Evolutionary conservation across 805 yeast genomes (phyloP).

Genomic region (Komagataella mondaviorum): DNA sequence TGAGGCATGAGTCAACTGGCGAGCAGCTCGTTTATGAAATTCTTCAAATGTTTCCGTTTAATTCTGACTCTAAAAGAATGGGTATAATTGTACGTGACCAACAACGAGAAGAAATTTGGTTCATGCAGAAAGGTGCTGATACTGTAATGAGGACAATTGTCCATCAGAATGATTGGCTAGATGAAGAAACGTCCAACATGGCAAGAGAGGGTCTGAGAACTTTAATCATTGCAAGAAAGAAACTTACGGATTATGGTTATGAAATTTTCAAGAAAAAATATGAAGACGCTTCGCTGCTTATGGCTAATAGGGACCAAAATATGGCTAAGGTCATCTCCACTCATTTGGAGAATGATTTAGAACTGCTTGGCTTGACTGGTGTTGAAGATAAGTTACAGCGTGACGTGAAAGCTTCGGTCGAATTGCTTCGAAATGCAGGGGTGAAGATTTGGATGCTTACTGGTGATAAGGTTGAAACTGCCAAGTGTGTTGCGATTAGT

Average conservation of each 20-base stretch:
- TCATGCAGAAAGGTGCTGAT: constrained; percentile 92
- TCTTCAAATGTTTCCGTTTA: constrained; percentile 82
- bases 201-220: constrained; percentile 97
- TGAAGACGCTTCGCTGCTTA: constrained; percentile 59
- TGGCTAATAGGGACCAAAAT: constrained; percentile 64
- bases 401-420: constrained; percentile 86
- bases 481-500: constrained; percentile 94
- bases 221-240: constrained; percentile 83
- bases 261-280: constrained; percentile 54
- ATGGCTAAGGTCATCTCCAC: constrained; percentile 59
- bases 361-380: constrained; percentile 85
- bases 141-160: constrained; percentile 83
- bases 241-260: constrained; percentile 36
- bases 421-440: constrained; percentile 89
- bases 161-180: constrained; percentile 85
- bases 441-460: constrained; percentile 98
- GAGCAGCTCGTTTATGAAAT: constrained; percentile 46
- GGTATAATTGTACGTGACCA: constrained; percentile 68
- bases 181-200: constrained; percentile 95
- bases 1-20: constrained; percentile 49
- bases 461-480: constrained; percentile 98
- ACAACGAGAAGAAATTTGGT: constrained; percentile 62
- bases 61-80: constrained; percentile 93
- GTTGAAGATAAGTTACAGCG: constrained; percentile 92
- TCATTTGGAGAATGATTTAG: constrained; percentile 71